phyloP scores from a whole-genome alignment of 2,329 filamentous ascomycete species.

The Dothideomycetidae sp. region DNA sequence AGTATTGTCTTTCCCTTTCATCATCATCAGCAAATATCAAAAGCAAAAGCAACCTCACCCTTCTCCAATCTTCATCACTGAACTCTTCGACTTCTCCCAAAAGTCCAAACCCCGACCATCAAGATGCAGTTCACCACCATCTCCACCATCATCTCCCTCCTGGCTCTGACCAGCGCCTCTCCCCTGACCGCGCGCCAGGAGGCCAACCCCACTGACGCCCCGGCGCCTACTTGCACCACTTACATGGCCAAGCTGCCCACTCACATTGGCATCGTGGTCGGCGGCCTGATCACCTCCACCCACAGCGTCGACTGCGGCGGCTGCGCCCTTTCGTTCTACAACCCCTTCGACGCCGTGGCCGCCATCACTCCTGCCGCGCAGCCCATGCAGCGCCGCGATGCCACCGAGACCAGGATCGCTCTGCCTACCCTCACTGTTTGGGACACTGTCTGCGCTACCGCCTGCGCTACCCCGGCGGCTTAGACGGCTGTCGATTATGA shows the following conservation, averaged over 20 bases:
- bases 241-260: conserved; percentile 1
- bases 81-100: not conserved
- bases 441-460: conserved; percentile 5
- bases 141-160: conserved; percentile 6
- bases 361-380: not conserved
- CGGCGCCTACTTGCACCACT: conserved; percentile 7
- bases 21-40: conserved; percentile 1
- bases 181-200: conserved; percentile 4
- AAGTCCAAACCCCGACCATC: not conserved
- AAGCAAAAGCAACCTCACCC: not conserved
- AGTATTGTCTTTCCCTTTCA: not conserved
- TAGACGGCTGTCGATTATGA: too few relatives aligned
- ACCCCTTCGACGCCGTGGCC: not conserved
- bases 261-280: conserved; percentile 4
- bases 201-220: not conserved
- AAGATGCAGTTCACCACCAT: conserved; percentile 9
- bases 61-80: not conserved
- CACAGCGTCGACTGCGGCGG: conserved; percentile 4
- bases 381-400: not conserved
- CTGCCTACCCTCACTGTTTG: conserved; percentile 1
- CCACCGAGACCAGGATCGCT: not conserved
- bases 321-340: conserved; percentile 1
- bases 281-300: conserved; percentile 1
- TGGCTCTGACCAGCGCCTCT: conserved; percentile 4
- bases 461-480: too few relatives aligned